A percentile compares a stretch with the other conserved stretches of the same genome.
phyloP scores from a whole-genome alignment of 257 asterid species.

The Mitragyna speciosa region DNA sequence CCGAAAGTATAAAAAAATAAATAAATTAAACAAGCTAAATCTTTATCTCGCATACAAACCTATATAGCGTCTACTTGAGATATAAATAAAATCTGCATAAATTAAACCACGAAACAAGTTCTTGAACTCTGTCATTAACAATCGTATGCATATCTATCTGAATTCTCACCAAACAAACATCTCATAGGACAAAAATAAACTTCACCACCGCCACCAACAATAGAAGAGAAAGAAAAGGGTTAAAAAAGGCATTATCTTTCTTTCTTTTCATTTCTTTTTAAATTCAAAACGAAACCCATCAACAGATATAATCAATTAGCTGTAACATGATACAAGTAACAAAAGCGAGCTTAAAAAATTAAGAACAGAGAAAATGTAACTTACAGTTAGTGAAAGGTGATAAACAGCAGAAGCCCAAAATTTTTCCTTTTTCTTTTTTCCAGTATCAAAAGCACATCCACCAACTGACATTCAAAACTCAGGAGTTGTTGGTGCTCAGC shows the following conservation, averaged over 20 bases:
- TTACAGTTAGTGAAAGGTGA: slow-evolving; percentile 4
- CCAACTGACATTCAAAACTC: slow-evolving; percentile 6
- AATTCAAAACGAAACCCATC: neutral
- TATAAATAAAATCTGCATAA: neutral
- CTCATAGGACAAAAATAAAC: neutral
- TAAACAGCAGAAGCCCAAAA: neutral
- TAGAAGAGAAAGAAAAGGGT: neutral
- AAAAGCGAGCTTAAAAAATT: neutral
- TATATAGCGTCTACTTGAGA: neutral
- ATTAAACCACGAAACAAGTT: neutral
- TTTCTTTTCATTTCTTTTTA: neutral
- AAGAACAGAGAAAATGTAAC: neutral
- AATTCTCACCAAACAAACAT: neutral
- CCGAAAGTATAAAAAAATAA: neutral
- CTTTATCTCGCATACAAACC: neutral
- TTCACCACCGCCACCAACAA: neutral
- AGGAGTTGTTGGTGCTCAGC: neutral
- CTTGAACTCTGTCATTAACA: neutral
- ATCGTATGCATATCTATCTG: neutral
- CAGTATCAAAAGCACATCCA: neutral
- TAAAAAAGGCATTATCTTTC: neutral
- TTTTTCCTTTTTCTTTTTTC: neutral
- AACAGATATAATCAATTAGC: neutral
- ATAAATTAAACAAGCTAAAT: neutral
- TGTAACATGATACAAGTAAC: neutral